These are phyloP conservation scores for Fusarium pseudocircinatum DNA, from an alignment of 2,329 filamentous ascomycete species.

Conservation along the genomic window DNA sequence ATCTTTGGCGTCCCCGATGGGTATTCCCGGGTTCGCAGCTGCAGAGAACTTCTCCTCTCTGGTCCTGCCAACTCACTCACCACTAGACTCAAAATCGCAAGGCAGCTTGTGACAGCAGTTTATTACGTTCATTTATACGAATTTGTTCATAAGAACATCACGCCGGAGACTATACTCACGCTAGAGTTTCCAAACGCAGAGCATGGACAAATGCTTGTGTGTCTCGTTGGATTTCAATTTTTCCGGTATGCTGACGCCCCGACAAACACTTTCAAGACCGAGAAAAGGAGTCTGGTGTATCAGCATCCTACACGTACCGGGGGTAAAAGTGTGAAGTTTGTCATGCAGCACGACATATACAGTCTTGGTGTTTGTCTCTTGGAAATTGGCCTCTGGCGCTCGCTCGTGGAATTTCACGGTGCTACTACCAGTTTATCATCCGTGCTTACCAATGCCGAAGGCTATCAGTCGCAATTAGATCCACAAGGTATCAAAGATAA, in stretches of 20 bases:
- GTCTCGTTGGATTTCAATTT: not conserved
- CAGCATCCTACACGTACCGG: not conserved
- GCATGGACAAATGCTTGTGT: not conserved
- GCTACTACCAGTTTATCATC: too few species aligned
- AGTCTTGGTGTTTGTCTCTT: not conserved
- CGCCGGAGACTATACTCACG: not conserved
- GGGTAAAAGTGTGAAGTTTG: not conserved
- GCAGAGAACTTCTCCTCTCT: not conserved
- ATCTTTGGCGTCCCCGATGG: not conserved
- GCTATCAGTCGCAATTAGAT: too few species aligned
- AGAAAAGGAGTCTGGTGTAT: not conserved
- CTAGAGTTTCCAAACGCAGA: too few species aligned
- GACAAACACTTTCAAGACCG: not conserved
- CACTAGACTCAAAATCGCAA: not conserved
- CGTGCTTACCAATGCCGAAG: accelerated
- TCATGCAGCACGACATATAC: constrained; percentile 1
- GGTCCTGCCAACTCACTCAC: not conserved
- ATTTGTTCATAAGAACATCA: not conserved
- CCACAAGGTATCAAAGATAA: too few species aligned
- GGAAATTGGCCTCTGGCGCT: not conserved
- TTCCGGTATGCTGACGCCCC: not conserved
- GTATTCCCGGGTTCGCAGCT: not conserved
- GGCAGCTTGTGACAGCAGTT: not conserved
- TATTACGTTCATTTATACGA: not conserved
- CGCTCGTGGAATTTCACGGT: not conserved